Base-by-base conservation (phyloP, 2,329 filamentous ascomycete genomes). In the Lachnellula subtilissima region DNA sequence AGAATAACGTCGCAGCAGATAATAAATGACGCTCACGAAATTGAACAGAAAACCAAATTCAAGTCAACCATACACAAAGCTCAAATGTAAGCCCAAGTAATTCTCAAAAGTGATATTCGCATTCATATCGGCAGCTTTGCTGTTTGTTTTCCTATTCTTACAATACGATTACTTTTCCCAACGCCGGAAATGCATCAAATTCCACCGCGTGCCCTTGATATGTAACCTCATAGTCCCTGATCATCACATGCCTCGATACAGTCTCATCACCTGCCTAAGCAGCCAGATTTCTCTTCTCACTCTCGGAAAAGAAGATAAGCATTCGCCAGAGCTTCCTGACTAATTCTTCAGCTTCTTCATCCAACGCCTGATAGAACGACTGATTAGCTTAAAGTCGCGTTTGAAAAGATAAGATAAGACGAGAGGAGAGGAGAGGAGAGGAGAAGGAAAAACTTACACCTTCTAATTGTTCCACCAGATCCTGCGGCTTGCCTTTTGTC, bases 281-380 rank as follows among this genome's bases (percentile, higher is more conserved):
- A 19, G 88, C 88, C 58, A 97, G 77, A 2, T 92, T 92, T 61
- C 91, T 80, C 76, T 94, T 96, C 80, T 96, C 93, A 68, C 88
- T 89, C 73, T 97, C 93, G 5, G 90, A 94, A 68, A 93, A 97
- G 83, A 97, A 97, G 67, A 97, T 96, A 56, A 97, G 86, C 91
- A 97, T 96, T 50, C 93, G 85, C 94, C 94, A 99, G 37, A 99
- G 81, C 76, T 97, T 97, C 82, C 91, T 95, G 50, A 97, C 92
- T 63, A 99, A 76, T 25, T 89, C 87, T 72, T 97, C 92, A 11
- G 92, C 91, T 70, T 97, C 94, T 68, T 99, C 94, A 69, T 97
- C 94, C 60, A 99, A 78, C 45, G 91, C 90, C 85, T 93, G 60
- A 58, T 58, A 32, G 60, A 57, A 58, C 23, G 59, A 48, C 54